These are phyloP conservation scores for Salix koriyanagi DNA, from an alignment of 345 rosid species.

Conservation along the genomic window DNA sequence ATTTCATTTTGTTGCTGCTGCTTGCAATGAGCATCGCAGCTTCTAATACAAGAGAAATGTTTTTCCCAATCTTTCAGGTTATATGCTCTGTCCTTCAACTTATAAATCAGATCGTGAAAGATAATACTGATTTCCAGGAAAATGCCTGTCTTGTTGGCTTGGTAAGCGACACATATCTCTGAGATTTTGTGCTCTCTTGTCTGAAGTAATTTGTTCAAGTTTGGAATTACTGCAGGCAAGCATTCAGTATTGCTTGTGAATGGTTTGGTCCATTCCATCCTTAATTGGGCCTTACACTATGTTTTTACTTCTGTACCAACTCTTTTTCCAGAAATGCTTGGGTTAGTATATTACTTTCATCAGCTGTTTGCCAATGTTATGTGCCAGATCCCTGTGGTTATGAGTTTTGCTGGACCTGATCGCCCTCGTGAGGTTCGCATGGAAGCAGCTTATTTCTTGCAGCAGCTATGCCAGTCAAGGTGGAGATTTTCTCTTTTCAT, in stretches of 20 bases:
- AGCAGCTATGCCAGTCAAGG: constrained; percentile 98
- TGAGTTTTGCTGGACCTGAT: constrained; percentile 74
- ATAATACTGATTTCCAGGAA: constrained; percentile 83
- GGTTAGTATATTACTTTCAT: neutral
- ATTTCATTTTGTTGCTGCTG: neutral
- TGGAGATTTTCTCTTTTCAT: constrained; percentile 25
- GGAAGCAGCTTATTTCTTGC: constrained; percentile 92
- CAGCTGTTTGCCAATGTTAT: neutral
- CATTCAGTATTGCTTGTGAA: neutral
- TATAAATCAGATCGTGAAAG: constrained; percentile 73
- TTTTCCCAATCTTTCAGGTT: constrained; percentile 51
- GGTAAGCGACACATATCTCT: constrained; percentile 11
- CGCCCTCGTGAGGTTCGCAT: constrained; percentile 82
- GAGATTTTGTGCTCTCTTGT: neutral
- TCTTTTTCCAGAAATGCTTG: neutral
- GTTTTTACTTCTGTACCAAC: neutral
- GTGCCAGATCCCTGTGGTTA: constrained; percentile 78
- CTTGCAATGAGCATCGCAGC: neutral
- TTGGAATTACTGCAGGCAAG: neutral
- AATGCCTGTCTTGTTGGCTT: constrained; percentile 96
- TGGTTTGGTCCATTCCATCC: neutral
- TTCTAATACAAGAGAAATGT: constrained; percentile 12
- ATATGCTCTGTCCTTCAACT: constrained; percentile 85
- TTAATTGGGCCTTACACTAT: neutral
- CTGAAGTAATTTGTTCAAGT: neutral